These are phyloP conservation scores for Penicillium dipodomyicola DNA, from an alignment of 495 filamentous ascomycete species.

Conservation along the genomic window DNA sequence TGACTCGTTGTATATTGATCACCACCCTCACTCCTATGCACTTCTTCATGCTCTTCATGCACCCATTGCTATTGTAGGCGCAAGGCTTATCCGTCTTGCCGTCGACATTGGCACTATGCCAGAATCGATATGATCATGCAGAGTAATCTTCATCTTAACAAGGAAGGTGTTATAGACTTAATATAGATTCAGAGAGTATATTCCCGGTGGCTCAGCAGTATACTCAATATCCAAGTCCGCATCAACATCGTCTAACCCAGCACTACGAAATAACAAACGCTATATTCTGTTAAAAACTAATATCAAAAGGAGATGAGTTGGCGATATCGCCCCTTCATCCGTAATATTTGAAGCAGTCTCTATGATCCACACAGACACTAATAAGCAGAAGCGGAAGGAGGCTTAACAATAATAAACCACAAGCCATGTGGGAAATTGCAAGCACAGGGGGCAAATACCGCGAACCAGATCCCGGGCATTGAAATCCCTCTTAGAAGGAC, in stretches of 20 bases:
- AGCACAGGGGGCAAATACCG: neutral
- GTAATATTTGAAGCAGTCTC: neutral
- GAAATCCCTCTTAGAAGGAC: neutral
- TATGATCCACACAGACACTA: neutral
- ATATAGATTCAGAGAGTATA: neutral
- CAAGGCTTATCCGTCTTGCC: neutral
- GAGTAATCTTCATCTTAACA: neutral
- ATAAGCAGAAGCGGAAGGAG: neutral
- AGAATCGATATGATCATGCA: neutral
- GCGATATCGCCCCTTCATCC: neutral
- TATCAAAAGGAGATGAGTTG: neutral
- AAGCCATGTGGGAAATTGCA: neutral
- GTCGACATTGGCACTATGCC: too few species aligned
- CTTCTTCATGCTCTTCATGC: neutral
- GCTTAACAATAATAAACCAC: neutral
- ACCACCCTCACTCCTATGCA: neutral
- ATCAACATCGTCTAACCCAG: neutral
- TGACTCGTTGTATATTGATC: constrained; percentile 10
- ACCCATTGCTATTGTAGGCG: neutral
- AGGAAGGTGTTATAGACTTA: neutral
- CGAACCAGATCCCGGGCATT: neutral
- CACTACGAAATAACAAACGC: neutral
- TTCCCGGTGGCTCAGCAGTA: neutral
- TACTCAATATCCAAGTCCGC: neutral
- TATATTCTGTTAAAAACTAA: neutral